These are phyloP conservation scores for Diplodia mutila DNA, from an alignment of 2,329 filamentous ascomycete genomes.

Conservation along the genomic window DNA sequence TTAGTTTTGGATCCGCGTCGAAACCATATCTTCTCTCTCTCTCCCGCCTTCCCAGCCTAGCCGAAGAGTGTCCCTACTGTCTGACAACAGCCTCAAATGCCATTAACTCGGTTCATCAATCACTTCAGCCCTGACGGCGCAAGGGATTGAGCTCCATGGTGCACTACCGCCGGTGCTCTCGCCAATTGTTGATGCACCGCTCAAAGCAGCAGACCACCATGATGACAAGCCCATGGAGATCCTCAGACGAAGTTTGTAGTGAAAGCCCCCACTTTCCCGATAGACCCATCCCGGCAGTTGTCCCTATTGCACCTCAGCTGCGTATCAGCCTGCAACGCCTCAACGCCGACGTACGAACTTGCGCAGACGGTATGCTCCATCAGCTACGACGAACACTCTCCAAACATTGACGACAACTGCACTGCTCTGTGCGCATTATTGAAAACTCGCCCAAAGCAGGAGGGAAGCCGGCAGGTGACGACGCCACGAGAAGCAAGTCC, in stretches of 20 bases:
- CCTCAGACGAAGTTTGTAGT: background rate
- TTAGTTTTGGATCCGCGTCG: background rate
- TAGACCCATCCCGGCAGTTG: background rate
- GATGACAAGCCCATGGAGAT: background rate
- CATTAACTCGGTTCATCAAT: background rate
- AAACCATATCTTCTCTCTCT: background rate
- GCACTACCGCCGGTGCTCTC: background rate
- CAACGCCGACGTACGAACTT: background rate
- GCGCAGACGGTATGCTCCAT: background rate
- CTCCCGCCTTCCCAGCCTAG: background rate
- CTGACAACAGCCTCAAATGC: background rate
- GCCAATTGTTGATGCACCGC: background rate
- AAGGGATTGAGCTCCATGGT: too few relatives aligned
- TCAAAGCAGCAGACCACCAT: background rate
- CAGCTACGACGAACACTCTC: background rate
- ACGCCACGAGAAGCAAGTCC: background rate
- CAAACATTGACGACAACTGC: background rate
- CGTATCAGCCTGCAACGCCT: slow-evolving; percentile 22
- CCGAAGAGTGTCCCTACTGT: background rate
- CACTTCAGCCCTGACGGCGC: background rate
- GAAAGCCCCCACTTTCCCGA: slow-evolving; percentile 2
- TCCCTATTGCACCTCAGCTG: slow-evolving; percentile 4
- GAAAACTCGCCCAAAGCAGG: background rate
- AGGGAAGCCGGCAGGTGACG: background rate
- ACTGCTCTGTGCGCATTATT: background rate